Evolutionary conservation across 2,329 filamentous ascomycete genomes (phyloP), one percentile per base, ranked within the genome.

Genomic region (Trichoderma harzianum): DNA sequence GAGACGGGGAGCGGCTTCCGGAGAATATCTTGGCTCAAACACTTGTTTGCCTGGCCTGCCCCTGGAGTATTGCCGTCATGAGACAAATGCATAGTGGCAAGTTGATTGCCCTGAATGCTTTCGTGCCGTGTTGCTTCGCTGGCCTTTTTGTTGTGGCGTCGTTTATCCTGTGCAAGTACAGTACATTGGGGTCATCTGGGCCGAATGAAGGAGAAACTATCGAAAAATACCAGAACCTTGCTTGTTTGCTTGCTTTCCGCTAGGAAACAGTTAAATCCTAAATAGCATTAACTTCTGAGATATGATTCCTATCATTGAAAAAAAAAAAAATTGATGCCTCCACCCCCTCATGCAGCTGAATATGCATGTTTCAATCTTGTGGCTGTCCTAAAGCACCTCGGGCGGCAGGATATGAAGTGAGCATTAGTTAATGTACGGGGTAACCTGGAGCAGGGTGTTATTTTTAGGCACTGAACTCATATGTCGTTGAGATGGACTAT

Each of bases 11-110:
- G 53, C 65, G 34, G 65, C 65, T 58, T 5, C 34, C 65, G 65
- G 65, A 68, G 65, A 68, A 68, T 68, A 68, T 58, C 39, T 60
- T n/a, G 36, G 53, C 53, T 68, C 39, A 53, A 47, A 47, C 16
- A 24, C 26, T n/a, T 58, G 26, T 30, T 53, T 65, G 30, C 28
- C n/a, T 24, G 57, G 18, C n/a, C 16, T 30, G 57, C 18, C 28
- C n/a, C 28, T 30, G 26, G 28, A 7, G 3, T 11, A 30, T 32
- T 58, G 55, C 26, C 26, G 28, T 6, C 11, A 58, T 60, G 10
- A 60, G 28, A 21, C 57, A 21, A 24, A 10, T 24, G 11, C 43
- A 36, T 11, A n/a, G 32, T 26, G 28, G 24, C n/a, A 36, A 55
- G 30, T 36, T 26, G 21, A 8, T 11, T 18, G n/a, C 26, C 26